phyloP scores from a whole-genome alignment of 148 eudicot species.

The Rhododendron vialii region DNA sequence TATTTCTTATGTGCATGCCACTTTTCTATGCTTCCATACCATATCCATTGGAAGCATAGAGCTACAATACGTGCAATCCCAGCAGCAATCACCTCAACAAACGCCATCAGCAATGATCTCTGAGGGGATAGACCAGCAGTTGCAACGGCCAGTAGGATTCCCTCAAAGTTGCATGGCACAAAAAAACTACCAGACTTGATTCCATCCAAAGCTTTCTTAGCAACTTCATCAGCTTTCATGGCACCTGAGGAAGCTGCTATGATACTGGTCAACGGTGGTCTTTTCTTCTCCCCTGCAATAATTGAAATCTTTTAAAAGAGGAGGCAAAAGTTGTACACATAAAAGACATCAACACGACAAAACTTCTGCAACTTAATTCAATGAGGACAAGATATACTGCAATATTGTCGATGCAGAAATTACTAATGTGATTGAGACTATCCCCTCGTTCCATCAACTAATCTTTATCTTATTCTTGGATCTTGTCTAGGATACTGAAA shows the following conservation, averaged over 20 bases:
- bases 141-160: constrained; percentile 49
- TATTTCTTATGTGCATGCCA: constrained; percentile 53
- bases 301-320: neutral
- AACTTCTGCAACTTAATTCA: neutral
- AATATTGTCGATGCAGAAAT: neutral
- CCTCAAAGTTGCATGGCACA: constrained; percentile 83
- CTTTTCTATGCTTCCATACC: constrained; percentile 68
- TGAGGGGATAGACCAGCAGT: constrained; percentile 94
- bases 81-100: constrained; percentile 65
- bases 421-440: neutral
- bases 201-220: constrained; percentile 65
- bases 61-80: constrained; percentile 55
- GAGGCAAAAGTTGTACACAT: neutral
- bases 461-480: neutral
- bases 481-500: neutral
- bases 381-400: neutral
- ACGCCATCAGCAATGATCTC: constrained; percentile 77
- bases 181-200: constrained; percentile 62
- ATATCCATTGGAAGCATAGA: constrained; percentile 69
- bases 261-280: constrained; percentile 61
- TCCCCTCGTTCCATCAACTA: neutral
- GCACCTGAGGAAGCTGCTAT: constrained; percentile 77
- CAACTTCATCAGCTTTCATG: constrained; percentile 89
- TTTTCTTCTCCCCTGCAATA: constrained; percentile 58
- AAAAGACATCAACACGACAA: neutral